phyloP scores from a whole-genome alignment of 805 yeast species.

The Metschnikowia lunata region DNA sequence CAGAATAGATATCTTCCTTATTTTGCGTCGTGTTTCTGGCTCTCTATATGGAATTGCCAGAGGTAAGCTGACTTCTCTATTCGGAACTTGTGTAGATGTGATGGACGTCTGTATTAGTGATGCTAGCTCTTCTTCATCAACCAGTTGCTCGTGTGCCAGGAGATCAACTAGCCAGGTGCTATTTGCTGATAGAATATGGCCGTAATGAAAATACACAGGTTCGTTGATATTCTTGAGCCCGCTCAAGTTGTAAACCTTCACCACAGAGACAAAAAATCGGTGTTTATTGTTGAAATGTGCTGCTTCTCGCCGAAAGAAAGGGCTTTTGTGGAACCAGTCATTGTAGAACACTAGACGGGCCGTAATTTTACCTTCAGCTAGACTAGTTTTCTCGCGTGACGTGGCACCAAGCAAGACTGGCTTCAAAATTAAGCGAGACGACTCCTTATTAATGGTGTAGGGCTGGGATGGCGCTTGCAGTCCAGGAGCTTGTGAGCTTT shows the following conservation, averaged over 20 bases:
- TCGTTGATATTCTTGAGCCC: conserved; percentile 10
- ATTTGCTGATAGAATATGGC: neutral
- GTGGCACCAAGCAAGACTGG: conserved; percentile 11
- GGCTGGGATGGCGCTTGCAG: neutral
- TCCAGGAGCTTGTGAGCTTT: conserved; percentile 1
- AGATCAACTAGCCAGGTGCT: conserved; percentile 10
- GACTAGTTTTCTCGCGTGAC: conserved; percentile 3
- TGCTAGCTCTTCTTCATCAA: conserved; percentile 5
- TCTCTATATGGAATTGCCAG: neutral
- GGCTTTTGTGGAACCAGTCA: conserved; percentile 31
- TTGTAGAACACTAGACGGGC: conserved; percentile 28
- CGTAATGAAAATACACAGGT: conserved; percentile 24
- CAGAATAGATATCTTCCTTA: conserved; percentile 2
- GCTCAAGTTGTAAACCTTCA: conserved; percentile 8
- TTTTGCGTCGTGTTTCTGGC: neutral
- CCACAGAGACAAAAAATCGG: conserved; percentile 13
- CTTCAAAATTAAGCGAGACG: conserved; percentile 2
- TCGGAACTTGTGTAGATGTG: conserved; percentile 10
- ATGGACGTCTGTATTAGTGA: conserved; percentile 13
- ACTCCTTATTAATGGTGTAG: neutral
- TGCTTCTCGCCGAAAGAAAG: conserved; percentile 8
- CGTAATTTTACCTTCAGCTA: conserved; percentile 17
- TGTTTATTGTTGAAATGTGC: neutral
- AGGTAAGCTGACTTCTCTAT: neutral
- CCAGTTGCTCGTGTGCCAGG: conserved; percentile 7